Evolutionary conservation across 2,329 filamentous ascomycete species (phyloP).

Genomic region (Ophiocordyceps camponoti-leonardi): DNA sequence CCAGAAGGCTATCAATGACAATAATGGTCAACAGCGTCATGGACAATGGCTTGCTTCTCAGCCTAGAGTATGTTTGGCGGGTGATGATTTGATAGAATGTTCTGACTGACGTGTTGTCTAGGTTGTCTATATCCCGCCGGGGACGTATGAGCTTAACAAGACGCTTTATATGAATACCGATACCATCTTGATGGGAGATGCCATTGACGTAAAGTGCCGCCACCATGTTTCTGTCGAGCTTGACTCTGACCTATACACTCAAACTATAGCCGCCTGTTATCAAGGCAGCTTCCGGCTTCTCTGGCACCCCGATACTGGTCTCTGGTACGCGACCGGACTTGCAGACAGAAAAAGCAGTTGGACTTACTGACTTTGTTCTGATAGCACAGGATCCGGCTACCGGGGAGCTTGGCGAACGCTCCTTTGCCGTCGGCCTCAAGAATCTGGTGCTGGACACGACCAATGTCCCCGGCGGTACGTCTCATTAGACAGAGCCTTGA

Average conservation of each 20-base stretch:
- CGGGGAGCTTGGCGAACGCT: slow-evolving; percentile 16
- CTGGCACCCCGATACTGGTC: slow-evolving; percentile 14
- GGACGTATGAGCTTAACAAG: slow-evolving; percentile 20
- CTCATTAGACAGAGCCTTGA: background rate
- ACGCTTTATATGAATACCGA: slow-evolving; percentile 25
- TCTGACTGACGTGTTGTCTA: background rate
- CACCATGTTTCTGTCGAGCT: background rate
- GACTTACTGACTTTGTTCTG: too few relatives aligned
- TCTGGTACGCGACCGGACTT: slow-evolving; percentile 8
- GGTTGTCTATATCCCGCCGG: slow-evolving; percentile 24
- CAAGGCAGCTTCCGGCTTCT: slow-evolving; percentile 20
- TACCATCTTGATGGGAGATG: slow-evolving; percentile 28
- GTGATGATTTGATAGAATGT: background rate
- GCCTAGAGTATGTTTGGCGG: slow-evolving; percentile 15
- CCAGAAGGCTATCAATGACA: slow-evolving; percentile 20
- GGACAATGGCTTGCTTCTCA: slow-evolving; percentile 22
- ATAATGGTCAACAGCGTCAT: slow-evolving; percentile 15
- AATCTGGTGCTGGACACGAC: slow-evolving; percentile 26
- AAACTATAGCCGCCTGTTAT: slow-evolving; percentile 17
- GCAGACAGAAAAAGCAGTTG: too few relatives aligned
- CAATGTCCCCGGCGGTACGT: slow-evolving; percentile 3
- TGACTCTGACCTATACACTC: background rate
- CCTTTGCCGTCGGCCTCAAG: slow-evolving; percentile 24
- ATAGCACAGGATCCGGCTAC: slow-evolving; percentile 16
- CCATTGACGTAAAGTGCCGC: slow-evolving; percentile 19